These are phyloP conservation scores for Xylaria sp. DNA, from an alignment of 2,329 filamentous ascomycete genomes.

Conservation along the genomic window DNA sequence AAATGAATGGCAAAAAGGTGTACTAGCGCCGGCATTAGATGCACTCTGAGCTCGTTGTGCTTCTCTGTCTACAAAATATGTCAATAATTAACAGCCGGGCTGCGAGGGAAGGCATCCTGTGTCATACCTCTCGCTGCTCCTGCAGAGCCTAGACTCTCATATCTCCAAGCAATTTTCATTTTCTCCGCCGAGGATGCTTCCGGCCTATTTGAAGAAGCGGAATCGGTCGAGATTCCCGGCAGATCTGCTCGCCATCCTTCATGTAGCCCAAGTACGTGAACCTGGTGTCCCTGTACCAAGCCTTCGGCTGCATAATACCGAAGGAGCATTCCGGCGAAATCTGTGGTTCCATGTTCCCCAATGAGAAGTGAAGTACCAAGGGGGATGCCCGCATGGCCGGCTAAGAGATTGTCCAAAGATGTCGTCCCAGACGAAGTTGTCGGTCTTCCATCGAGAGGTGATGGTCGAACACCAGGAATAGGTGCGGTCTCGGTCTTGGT, in stretches of 20 bases:
- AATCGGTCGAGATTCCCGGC: constrained; percentile 67
- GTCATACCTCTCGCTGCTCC: constrained; percentile 68
- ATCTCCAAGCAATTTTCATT: constrained; percentile 99
- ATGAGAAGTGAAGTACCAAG: constrained; percentile 81
- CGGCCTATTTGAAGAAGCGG: constrained; percentile 48
- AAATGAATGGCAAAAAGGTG: constrained; percentile 73
- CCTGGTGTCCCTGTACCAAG: constrained; percentile 84
- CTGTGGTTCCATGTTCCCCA: constrained; percentile 90
- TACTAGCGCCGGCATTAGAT: constrained; percentile 29
- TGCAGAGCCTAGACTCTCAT: constrained; percentile 80
- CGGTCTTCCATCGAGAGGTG: constrained; percentile 82
- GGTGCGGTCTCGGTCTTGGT: constrained; percentile 47
- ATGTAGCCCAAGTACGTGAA: constrained; percentile 82
- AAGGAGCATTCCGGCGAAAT: constrained; percentile 84
- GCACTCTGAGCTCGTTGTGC: constrained; percentile 29
- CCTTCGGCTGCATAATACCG: constrained; percentile 94
- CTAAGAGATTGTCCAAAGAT: constrained; percentile 83
- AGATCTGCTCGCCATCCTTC: constrained; percentile 84
- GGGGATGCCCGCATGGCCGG: constrained; percentile 83
- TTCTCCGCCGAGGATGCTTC: constrained; percentile 63
- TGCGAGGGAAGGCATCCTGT: constrained; percentile 9
- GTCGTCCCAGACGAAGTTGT: constrained; percentile 91
- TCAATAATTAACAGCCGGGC: constrained; percentile 28
- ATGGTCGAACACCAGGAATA: constrained; percentile 71
- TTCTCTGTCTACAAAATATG: constrained; percentile 35